Percentiles rank a stretch among this genome's conserved stretches.
phyloP scores from a whole-genome alignment of 2,329 filamentous ascomycete species.

The Ceratocystis smalleyi region DNA sequence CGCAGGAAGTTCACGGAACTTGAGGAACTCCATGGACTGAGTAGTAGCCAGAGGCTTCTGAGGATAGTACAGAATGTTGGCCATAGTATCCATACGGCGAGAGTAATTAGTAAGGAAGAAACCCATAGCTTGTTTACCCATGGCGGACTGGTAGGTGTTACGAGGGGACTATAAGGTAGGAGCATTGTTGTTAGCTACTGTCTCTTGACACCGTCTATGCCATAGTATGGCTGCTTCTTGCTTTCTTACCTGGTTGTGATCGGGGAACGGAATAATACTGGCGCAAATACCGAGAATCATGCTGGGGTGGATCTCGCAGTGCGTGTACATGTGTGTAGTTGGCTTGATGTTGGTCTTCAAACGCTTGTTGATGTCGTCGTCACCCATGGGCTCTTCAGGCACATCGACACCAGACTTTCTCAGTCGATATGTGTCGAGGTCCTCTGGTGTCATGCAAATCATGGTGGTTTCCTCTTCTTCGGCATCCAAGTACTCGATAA shows the following conservation, averaged over 20 bases:
- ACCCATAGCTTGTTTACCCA: slow-evolving; percentile 99
- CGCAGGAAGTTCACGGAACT: slow-evolving; percentile 91
- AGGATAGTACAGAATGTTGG: slow-evolving; percentile 96
- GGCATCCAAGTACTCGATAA: slow-evolving; percentile 90
- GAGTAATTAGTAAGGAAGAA: slow-evolving; percentile 96
- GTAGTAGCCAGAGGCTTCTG: slow-evolving; percentile 95
- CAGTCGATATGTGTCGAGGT: slow-evolving; percentile 63
- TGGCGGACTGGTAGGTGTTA: slow-evolving; percentile 98
- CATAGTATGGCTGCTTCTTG: not conserved
- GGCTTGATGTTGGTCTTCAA: slow-evolving; percentile 79
- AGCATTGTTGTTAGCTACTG: slow-evolving; percentile 23
- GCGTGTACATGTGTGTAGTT: slow-evolving; percentile 82
- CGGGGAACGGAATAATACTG: slow-evolving; percentile 98
- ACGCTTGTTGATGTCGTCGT: slow-evolving; percentile 60
- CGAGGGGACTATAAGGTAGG: slow-evolving; percentile 55
- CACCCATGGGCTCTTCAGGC: slow-evolving; percentile 33
- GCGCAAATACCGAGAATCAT: slow-evolving; percentile 98
- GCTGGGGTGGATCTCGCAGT: slow-evolving; percentile 97
- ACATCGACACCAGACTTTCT: slow-evolving; percentile 50
- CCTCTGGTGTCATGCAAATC: slow-evolving; percentile 98
- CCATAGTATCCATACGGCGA: slow-evolving; percentile 97
- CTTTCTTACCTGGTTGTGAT: slow-evolving; percentile 69
- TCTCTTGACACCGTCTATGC: not conserved
- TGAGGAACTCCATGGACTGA: slow-evolving; percentile 94
- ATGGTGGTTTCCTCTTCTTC: slow-evolving; percentile 98